phyloP scores from a whole-genome alignment of 306 rosid species.

The Prunus mongolica region DNA sequence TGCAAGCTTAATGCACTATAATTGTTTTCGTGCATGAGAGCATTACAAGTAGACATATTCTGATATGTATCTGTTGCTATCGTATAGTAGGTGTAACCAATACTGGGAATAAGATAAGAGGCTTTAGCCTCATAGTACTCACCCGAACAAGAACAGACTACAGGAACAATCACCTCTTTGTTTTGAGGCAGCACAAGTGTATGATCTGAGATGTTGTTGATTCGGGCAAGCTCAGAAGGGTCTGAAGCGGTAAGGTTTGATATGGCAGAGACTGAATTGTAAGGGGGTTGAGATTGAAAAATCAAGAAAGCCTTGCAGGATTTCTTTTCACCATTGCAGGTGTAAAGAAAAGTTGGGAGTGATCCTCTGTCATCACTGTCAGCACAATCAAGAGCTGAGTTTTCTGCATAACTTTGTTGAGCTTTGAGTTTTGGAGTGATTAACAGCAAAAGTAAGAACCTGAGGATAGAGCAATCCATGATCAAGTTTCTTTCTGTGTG shows the following conservation, averaged over 20 bases:
- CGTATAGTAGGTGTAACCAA: constrained; percentile 17
- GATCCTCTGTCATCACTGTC: constrained; percentile 32
- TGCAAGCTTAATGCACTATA: constrained; percentile 22
- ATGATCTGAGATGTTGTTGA: constrained; percentile 31
- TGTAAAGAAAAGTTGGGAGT: constrained; percentile 33
- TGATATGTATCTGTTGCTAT: constrained; percentile 41
- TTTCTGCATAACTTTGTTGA: constrained; percentile 45
- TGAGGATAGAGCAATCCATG: not conserved
- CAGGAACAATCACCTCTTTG: constrained; percentile 58
- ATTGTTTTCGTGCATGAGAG: constrained; percentile 45
- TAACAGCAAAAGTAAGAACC: not conserved
- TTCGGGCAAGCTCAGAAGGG: constrained; percentile 38
- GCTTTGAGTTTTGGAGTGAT: constrained; percentile 4
- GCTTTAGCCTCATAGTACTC: constrained; percentile 45
- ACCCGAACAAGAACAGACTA: constrained; percentile 44
- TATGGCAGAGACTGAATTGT: constrained; percentile 34
- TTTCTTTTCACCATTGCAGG: constrained; percentile 39
- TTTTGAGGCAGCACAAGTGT: constrained; percentile 27
- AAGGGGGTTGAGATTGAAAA: constrained; percentile 51
- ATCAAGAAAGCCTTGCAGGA: constrained; percentile 53
- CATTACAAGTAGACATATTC: constrained; percentile 53
- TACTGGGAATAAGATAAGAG: constrained; percentile 6
- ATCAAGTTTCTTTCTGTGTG: not conserved
- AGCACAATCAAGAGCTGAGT: constrained; percentile 22
- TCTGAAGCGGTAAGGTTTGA: constrained; percentile 56